Evolutionary conservation across 2,329 filamentous ascomycete genomes (phyloP).

Genomic region (Chrysoporthe cubensis): DNA sequence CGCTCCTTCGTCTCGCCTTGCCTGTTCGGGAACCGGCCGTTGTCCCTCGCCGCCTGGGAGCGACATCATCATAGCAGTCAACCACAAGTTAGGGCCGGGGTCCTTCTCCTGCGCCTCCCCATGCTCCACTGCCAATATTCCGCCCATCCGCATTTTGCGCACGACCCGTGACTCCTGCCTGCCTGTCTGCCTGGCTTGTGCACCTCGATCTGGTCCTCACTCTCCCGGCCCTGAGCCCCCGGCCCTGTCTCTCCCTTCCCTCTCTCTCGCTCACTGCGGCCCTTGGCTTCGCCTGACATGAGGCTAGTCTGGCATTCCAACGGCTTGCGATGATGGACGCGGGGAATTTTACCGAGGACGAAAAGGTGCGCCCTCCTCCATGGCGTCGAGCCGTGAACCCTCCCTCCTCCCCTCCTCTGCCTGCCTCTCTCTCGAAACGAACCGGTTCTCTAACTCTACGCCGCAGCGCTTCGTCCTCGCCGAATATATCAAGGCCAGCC

Average conservation of each 20-base stretch:
- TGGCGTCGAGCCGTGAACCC: conserved; percentile 11
- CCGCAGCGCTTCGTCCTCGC: conserved; percentile 60
- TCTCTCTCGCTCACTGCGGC: not conserved
- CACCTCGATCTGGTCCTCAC: conserved; percentile 16
- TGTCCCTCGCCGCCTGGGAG: not conserved
- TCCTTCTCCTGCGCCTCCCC: conserved; percentile 17
- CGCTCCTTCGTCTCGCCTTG: not conserved
- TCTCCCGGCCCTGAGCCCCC: conserved; percentile 10
- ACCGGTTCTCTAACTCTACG: conserved; percentile 9
- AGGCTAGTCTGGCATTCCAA: conserved; percentile 16
- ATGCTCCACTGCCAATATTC: conserved; percentile 18
- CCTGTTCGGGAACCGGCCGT: not conserved
- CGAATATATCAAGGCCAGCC: conserved; percentile 62
- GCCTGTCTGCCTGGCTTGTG: conserved; percentile 21
- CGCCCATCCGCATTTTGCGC: conserved; percentile 12
- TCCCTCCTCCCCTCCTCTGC: conserved; percentile 10
- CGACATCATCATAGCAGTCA: not conserved
- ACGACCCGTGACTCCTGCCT: conserved; percentile 20
- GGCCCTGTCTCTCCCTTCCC: not conserved
- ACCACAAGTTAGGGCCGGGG: conserved; percentile 17
- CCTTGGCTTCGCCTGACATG: conserved; percentile 26
- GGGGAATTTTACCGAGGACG: conserved; percentile 49
- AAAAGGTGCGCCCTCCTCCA: conserved; percentile 52
- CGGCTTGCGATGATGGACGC: conserved; percentile 44
- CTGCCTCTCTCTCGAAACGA: not conserved